A percentile compares a stretch with the other conserved stretches of the same genome.
These are phyloP conservation scores for Coemansia sp. DNA, from an alignment of 192 early-diverging fungal species.

Conservation along the genomic window DNA sequence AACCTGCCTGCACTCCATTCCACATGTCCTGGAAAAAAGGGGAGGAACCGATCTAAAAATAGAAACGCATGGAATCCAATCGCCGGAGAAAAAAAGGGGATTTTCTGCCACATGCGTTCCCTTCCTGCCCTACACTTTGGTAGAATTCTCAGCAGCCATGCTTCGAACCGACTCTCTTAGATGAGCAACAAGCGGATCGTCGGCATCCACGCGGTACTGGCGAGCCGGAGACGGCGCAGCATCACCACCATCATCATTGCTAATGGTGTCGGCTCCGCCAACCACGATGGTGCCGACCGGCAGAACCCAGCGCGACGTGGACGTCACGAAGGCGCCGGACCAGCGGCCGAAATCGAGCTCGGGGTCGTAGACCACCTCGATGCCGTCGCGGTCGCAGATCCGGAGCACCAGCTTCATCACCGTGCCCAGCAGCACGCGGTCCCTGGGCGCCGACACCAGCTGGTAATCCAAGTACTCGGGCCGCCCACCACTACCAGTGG, in stretches of 20 bases:
- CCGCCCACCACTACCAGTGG: not conserved
- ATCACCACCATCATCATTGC: not conserved
- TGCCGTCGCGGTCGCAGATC: slow-evolving; percentile 34
- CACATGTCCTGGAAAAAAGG: too few species aligned
- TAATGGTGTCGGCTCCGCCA: too few species aligned
- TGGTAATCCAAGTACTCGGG: slow-evolving; percentile 25
- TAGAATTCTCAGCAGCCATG: slow-evolving; percentile 28
- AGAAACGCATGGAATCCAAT: too few species aligned
- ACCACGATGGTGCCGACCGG: slow-evolving; percentile 25
- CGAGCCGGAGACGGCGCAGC: not conserved
- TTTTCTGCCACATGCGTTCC: too few species aligned
- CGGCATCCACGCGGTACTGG: slow-evolving; percentile 12
- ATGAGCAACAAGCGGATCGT: slow-evolving; percentile 39
- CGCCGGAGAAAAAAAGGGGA: too few species aligned
- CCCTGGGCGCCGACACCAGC: slow-evolving; percentile 37
- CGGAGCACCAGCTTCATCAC: slow-evolving; percentile 48
- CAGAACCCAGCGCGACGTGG: slow-evolving; percentile 46
- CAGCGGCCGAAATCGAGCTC: slow-evolving; percentile 24
- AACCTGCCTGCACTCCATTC: too few species aligned
- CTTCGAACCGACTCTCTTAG: slow-evolving; percentile 20
- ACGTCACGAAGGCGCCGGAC: slow-evolving; percentile 50
- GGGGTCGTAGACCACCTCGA: slow-evolving; percentile 33
- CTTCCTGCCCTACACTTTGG: slow-evolving; percentile 1
- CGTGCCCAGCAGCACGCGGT: slow-evolving; percentile 46
- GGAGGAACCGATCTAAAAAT: too few species aligned